Evolutionary conservation across 129 eudicot species (phyloP), one percentile per base, ranked within the genome.

Genomic region (Flaveria robusta): DNA sequence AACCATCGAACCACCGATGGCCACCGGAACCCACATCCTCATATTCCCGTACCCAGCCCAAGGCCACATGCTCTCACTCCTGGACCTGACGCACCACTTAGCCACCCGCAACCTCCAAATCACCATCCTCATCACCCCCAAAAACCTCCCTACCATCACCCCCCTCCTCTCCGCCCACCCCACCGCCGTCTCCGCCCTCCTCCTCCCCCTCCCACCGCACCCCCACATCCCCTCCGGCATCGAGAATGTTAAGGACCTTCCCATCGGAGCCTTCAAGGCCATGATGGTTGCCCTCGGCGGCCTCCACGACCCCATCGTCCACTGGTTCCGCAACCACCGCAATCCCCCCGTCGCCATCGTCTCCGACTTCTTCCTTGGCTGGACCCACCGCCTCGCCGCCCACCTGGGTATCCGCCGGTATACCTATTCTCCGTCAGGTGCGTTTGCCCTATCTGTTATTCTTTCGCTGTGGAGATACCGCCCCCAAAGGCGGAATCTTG

Each of bases 21-120:
- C 66, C 18, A 59, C 77, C 29, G 77, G 84, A 56, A 55, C 81
- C 9, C 92, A 88, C 76, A 46, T 91, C 59, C 81, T 91, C 14
- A 46, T 91, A 14, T 84, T 88, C 87, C 94, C 97, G 7, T 91
- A 86, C 77, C 97, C 97, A 11, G 91, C 94, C 1, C 95, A 86
- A 75, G 97, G 97, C 5, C 97, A 91, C 80, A 83, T 91, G 84
- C 69, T 86, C 5, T 79, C 97, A 3, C 84, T 86, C 51, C 70
- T 91, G 1, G 90, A 88, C 54, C 81, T 91, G 23, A 81, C 90
- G 66, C 91, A 88, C 78, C 87, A 79, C 11, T 72, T 91, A 34
- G 83, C 88, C 76, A 24, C n/a, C 60, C 82, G 81, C 8, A 78
- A 84, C 65, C 68, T 88, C 56, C 54, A 80, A 79, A 77, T 89